Percentiles rank a stretch among this genome's conserved stretches.
These are phyloP conservation scores for Neoarthrinium moseri DNA, from an alignment of 2,329 filamentous ascomycete genomes.

Conservation along the genomic window DNA sequence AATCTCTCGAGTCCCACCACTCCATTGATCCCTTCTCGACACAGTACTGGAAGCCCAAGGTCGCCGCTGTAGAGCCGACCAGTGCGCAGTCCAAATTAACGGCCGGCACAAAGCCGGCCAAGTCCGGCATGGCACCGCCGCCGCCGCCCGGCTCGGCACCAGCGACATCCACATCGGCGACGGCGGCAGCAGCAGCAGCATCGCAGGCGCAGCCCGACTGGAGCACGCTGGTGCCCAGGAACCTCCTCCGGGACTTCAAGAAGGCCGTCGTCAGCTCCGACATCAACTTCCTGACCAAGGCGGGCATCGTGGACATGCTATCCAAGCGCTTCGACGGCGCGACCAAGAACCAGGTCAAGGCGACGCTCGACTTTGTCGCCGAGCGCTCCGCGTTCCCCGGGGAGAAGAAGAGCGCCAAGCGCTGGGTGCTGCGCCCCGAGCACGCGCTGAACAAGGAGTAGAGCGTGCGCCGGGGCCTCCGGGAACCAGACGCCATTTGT, in stretches of 20 bases:
- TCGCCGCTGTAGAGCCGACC: neutral
- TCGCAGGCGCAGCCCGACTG: neutral
- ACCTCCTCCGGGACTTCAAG: slow-evolving; percentile 66
- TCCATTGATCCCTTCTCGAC: slow-evolving; percentile 82
- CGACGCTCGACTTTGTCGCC: slow-evolving; percentile 67
- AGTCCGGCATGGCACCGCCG: slow-evolving; percentile 20
- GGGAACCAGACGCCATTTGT: too few species aligned
- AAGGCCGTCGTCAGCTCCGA: slow-evolving; percentile 67
- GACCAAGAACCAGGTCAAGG: slow-evolving; percentile 68
- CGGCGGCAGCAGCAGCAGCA: slow-evolving; percentile 20
- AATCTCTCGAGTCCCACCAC: slow-evolving; percentile 45
- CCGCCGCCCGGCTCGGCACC: slow-evolving; percentile 9
- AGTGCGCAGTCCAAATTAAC: neutral
- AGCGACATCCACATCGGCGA: slow-evolving; percentile 12
- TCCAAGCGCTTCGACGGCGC: slow-evolving; percentile 73
- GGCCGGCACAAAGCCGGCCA: slow-evolving; percentile 10
- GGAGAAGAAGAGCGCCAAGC: slow-evolving; percentile 57
- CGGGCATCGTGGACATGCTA: slow-evolving; percentile 71
- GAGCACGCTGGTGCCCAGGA: slow-evolving; percentile 47
- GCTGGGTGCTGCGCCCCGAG: slow-evolving; percentile 33
- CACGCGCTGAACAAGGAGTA: slow-evolving; percentile 8
- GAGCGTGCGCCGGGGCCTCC: too few species aligned
- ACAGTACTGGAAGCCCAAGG: slow-evolving; percentile 67
- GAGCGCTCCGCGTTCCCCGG: slow-evolving; percentile 44
- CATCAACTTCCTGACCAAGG: slow-evolving; percentile 59